Evolutionary conservation across 352 stramenopile species (phyloP).

Genomic region (Peronosclerospora sorghi): DNA sequence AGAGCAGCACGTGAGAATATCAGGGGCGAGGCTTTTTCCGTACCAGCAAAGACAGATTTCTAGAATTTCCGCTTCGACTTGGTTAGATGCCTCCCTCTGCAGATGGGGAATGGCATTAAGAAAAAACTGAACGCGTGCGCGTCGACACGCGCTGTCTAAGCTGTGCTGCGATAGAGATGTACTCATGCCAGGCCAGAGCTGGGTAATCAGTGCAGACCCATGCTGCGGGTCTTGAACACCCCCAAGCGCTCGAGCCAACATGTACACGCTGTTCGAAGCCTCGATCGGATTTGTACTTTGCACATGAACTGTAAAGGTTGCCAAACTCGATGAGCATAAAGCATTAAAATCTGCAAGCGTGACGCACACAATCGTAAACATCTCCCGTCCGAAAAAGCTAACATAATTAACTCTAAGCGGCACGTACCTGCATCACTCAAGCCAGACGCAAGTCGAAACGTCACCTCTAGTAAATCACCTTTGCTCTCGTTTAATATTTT

Average conservation of each 20-base stretch:
- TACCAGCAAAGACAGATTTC: slow-evolving; percentile 38
- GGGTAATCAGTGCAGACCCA: slow-evolving; percentile 22
- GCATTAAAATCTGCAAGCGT: slow-evolving; percentile 29
- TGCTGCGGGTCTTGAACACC: slow-evolving; percentile 28
- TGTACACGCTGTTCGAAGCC: slow-evolving; percentile 20
- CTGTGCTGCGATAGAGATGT: slow-evolving; percentile 24
- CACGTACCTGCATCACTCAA: slow-evolving; percentile 35
- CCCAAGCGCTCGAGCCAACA: slow-evolving; percentile 46
- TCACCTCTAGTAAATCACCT: slow-evolving; percentile 54
- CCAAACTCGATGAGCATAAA: slow-evolving; percentile 44
- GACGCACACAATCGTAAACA: neutral
- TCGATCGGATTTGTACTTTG: slow-evolving; percentile 22
- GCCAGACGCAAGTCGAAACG: slow-evolving; percentile 38
- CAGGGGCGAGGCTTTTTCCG: slow-evolving; percentile 22
- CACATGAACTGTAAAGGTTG: slow-evolving; percentile 17
- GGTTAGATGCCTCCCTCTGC: slow-evolving; percentile 1
- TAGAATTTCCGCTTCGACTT: slow-evolving; percentile 32
- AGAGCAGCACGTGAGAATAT: slow-evolving; percentile 33
- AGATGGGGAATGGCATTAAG: slow-evolving; percentile 26
- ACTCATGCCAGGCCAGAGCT: slow-evolving; percentile 41
- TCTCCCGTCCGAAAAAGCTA: slow-evolving; percentile 4
- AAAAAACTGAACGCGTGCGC: slow-evolving; percentile 39
- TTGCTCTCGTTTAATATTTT: slow-evolving; percentile 12
- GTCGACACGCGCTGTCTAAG: slow-evolving; percentile 17
- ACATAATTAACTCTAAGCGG: neutral